Base-by-base conservation (phyloP, 169 alveolate genomes). In the Eimeria maxima region DNA sequence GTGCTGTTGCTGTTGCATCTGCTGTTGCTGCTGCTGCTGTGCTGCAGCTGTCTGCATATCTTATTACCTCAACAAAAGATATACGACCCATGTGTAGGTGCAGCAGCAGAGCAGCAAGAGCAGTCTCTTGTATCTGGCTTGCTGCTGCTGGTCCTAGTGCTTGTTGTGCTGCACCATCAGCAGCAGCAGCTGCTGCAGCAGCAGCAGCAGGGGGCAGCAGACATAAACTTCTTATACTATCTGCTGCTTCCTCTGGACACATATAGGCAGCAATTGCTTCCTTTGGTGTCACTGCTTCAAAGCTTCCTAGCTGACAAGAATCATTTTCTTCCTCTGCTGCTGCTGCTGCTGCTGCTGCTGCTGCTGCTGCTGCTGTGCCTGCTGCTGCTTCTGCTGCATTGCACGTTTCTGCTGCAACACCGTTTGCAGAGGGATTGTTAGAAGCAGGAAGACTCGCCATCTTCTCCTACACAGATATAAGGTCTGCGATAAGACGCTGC, bases 51-150 rank as follows among this genome's bases (percentile, higher is more conserved):
- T 42, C 57, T 57, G 60, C 50, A 63, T 45, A 76, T 13, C 33
- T 76, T 10, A 76, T 57, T 3, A 76, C 63, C 14, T 76, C 87
- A 6, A 11, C 29, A 6, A 76, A 76, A 42, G 87, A 76, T 7
- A 76, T 29, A 2, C 60, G 87, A 27, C 27, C 20, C 63, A 18
- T 10, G 44, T 76, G 87, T 4, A 76, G 87, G 29, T 76, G 87
- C 55, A 76, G 87, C 87, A 76, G 87, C 53, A 76, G 87, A 11
- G 87, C 87, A 76, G 87, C 50, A 27, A 76, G 87, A 22, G 87
- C 87, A 33, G 87, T 45, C 24, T 76, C 87, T 45, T 76, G 57
- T 45, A 76, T 45, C 60, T 76, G 87, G 11, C 24, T 76, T n/a
- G 87, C 60, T 38, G 67, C 67, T 57, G 67, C 67, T 57, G 67